These are phyloP conservation scores for Asterella californica DNA, from an alignment of 225 moss, liverwort and hornwort genomes.

Conservation along the genomic window DNA sequence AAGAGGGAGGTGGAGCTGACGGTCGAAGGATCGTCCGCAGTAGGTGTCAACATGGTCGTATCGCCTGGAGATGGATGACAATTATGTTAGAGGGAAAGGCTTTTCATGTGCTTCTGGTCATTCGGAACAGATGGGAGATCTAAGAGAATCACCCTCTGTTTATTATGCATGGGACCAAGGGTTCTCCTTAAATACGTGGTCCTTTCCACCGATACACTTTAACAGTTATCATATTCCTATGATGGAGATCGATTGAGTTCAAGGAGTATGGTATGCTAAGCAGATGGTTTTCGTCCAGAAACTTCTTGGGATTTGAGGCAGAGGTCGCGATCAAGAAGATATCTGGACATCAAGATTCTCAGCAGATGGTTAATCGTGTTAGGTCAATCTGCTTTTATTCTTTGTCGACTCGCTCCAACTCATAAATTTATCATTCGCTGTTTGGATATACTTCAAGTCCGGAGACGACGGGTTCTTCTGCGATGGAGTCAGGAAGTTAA, in stretches of 20 bases:
- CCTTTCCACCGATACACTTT: background rate
- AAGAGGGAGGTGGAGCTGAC: background rate
- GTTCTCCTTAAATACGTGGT: background rate
- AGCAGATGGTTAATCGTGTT: background rate
- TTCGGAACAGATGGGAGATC: slow-evolving; percentile 5
- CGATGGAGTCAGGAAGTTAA: background rate
- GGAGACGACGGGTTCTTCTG: background rate
- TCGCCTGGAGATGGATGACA: slow-evolving; percentile 7
- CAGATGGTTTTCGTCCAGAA: background rate
- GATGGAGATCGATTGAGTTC: background rate
- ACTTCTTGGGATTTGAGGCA: background rate
- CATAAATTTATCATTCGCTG: background rate
- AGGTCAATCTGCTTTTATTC: background rate
- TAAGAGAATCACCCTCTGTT: background rate
- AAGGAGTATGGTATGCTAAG: background rate
- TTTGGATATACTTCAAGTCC: background rate
- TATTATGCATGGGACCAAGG: slow-evolving; percentile 3
- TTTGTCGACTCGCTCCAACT: background rate
- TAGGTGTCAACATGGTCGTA: background rate
- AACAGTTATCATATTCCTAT: background rate
- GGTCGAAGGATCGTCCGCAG: background rate
- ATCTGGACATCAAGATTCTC: background rate
- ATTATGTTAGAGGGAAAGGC: background rate
- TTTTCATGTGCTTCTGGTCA: background rate
- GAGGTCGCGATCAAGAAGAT: background rate